These are phyloP conservation scores for Tylopilus vinaceipallidus DNA, from an alignment of 768 basidiomycete species.

Conservation along the genomic window DNA sequence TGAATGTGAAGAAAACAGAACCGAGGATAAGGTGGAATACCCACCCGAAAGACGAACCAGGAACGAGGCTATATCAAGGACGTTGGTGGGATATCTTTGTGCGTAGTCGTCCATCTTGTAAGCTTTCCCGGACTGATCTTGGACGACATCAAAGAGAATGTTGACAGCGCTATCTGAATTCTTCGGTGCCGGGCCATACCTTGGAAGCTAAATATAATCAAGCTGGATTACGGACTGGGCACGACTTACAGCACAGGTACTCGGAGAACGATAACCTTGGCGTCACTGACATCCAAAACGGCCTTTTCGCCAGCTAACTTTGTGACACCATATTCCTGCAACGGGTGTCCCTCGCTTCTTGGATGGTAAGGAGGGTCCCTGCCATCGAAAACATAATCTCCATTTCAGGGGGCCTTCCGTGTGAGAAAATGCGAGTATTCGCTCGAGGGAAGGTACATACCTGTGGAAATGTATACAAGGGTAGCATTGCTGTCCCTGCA, in stretches of 20 bases:
- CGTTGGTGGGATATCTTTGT: slow-evolving; percentile 89
- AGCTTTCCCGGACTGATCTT: slow-evolving; percentile 80
- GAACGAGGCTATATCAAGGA: slow-evolving; percentile 82
- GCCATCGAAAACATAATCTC: slow-evolving; percentile 96
- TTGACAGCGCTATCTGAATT: slow-evolving; percentile 92
- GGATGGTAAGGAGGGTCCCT: slow-evolving; percentile 88
- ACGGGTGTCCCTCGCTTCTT: slow-evolving; percentile 68
- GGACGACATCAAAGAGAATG: slow-evolving; percentile 80
- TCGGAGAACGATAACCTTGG: slow-evolving; percentile 68
- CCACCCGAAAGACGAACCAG: slow-evolving; percentile 72
- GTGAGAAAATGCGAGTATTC: slow-evolving; percentile 5
- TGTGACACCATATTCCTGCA: slow-evolving; percentile 84
- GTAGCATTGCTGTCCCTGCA: slow-evolving; percentile 60
- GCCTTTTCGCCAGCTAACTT: slow-evolving; percentile 87
- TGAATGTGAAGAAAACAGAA: background rate
- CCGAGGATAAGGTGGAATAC: slow-evolving; percentile 14
- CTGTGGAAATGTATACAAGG: slow-evolving; percentile 91
- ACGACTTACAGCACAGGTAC: slow-evolving; percentile 81
- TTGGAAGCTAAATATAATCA: slow-evolving; percentile 31
- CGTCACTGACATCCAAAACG: slow-evolving; percentile 57
- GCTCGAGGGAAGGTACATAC: slow-evolving; percentile 30
- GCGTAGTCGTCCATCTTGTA: slow-evolving; percentile 98
- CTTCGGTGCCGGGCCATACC: slow-evolving; percentile 83
- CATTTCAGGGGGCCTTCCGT: slow-evolving; percentile 1
- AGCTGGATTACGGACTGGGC: background rate